Evolutionary conservation across 2,329 filamentous ascomycete species (phyloP).

Genomic region (Colletotrichum navitas): DNA sequence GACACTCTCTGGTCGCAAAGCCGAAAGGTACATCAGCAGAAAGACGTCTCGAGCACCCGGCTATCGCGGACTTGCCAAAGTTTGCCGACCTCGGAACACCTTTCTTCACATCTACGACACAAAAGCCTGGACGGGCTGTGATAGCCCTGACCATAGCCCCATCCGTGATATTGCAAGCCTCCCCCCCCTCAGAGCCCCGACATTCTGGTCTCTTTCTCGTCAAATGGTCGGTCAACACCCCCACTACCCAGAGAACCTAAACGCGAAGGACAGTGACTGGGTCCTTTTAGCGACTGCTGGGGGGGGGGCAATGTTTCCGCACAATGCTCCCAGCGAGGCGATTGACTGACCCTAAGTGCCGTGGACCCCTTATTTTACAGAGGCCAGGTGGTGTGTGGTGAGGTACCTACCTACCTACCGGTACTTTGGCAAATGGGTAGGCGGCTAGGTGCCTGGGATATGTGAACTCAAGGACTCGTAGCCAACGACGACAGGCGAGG

Average conservation of each 20-base stretch:
- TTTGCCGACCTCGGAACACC: constrained; percentile 6
- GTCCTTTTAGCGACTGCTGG: constrained; percentile 20
- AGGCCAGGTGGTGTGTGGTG: background rate
- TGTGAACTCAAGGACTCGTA: too few relatives aligned
- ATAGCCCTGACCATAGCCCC: background rate
- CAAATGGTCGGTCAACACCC: constrained; percentile 26
- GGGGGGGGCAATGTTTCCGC: background rate
- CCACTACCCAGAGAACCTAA: background rate
- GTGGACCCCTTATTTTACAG: constrained; percentile 21
- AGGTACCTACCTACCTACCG: too few relatives aligned
- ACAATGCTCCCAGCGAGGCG: constrained; percentile 16
- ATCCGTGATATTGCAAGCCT: background rate
- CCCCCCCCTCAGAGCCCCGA: background rate
- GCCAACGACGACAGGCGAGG: background rate
- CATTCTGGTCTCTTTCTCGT: background rate
- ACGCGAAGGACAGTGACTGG: background rate
- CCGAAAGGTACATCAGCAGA: constrained; percentile 21
- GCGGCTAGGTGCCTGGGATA: too few relatives aligned
- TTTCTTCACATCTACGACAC: background rate
- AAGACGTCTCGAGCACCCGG: constrained; percentile 19
- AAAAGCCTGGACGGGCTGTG: background rate
- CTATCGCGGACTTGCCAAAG: constrained; percentile 24
- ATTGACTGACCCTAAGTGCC: constrained; percentile 8
- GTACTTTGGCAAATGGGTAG: too few relatives aligned
- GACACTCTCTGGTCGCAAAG: constrained; percentile 25